A percentile compares a stretch with the other conserved stretches of the same genome.
Conservation (phyloP, 345 rosid species). For the Aegle marmelos region DNA sequence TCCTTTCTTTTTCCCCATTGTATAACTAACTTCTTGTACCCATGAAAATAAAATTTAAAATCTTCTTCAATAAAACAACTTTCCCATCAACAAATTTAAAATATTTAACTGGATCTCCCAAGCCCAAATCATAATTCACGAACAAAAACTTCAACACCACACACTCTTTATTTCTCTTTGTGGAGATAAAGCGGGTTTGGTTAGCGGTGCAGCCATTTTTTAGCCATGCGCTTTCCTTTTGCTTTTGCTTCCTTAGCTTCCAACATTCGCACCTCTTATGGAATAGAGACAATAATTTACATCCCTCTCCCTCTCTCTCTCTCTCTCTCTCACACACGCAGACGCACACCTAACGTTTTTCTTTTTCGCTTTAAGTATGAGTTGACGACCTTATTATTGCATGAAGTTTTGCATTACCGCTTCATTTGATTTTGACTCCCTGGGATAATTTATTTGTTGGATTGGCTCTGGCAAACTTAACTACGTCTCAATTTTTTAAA, state of each 20-base stretch:
- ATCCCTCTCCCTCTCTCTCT: neutral
- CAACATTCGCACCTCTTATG: constrained; percentile 64
- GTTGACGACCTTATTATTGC: neutral
- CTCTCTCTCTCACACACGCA: neutral
- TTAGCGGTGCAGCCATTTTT: constrained; percentile 66
- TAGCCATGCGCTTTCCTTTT: constrained; percentile 40
- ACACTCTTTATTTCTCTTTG: neutral
- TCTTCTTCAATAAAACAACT: constrained; percentile 9
- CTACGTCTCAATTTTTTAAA: neutral
- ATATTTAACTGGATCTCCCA: no score
- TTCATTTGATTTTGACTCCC: neutral
- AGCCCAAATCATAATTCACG: neutral
- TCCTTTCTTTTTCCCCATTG: constrained; percentile 23
- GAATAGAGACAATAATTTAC: constrained; percentile 52
- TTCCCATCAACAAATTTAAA: constrained; percentile 12
- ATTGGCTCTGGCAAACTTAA: neutral
- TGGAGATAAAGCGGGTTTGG: neutral
- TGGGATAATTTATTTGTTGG: no score
- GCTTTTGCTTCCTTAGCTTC: constrained; percentile 69
- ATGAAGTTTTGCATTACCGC: constrained; percentile 1
- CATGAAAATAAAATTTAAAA: constrained; percentile 13
- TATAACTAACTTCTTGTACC: constrained; percentile 24
- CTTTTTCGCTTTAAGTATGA: neutral
- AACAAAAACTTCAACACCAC: constrained; percentile 5
- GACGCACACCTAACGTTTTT: constrained; percentile 9